Percentiles rank a stretch among this genome's conserved stretches.
These are phyloP conservation scores for Coniochaeta sp. DNA, from an alignment of 2,329 filamentous ascomycete genomes.

Conservation along the genomic window DNA sequence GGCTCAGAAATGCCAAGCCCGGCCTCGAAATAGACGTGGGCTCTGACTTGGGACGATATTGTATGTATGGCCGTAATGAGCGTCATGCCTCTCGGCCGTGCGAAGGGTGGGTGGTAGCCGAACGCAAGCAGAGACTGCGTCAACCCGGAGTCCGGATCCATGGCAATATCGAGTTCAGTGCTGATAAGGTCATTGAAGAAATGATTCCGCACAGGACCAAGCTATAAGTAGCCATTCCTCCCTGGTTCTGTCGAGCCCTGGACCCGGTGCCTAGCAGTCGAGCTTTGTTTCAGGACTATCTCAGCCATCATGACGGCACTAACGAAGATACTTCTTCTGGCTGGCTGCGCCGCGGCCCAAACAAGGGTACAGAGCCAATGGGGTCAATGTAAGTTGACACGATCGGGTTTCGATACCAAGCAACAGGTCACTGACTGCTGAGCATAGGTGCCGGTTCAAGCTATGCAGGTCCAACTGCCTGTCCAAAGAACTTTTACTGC, in stretches of 20 bases:
- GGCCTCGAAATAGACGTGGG: neutral
- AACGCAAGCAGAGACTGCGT: neutral
- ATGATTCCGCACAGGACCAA: neutral
- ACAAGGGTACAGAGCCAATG: neutral
- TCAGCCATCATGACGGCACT: neutral
- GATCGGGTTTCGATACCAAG: neutral
- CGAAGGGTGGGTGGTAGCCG: neutral
- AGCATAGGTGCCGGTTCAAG: constrained; percentile 4
- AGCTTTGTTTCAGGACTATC: neutral
- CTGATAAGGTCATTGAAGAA: neutral
- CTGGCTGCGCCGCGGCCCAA: neutral
- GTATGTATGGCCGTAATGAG: neutral
- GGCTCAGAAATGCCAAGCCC: neutral
- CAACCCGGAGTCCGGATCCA: neutral
- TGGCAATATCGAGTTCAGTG: neutral
- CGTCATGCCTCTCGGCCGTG: neutral
- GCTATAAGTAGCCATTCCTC: neutral
- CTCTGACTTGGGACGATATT: neutral
- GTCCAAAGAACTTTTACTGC: constrained; percentile 5
- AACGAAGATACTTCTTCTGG: neutral
- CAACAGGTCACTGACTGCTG: neutral
- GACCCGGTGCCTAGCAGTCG: neutral
- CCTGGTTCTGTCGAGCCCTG: neutral
- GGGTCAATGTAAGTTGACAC: neutral
- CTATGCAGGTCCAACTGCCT: constrained; percentile 6